A percentile compares a stretch with the other conserved stretches of the same genome.
These are phyloP conservation scores for Backusella tuberculispora DNA, from an alignment of 192 early-diverging fungal species.

Conservation along the genomic window DNA sequence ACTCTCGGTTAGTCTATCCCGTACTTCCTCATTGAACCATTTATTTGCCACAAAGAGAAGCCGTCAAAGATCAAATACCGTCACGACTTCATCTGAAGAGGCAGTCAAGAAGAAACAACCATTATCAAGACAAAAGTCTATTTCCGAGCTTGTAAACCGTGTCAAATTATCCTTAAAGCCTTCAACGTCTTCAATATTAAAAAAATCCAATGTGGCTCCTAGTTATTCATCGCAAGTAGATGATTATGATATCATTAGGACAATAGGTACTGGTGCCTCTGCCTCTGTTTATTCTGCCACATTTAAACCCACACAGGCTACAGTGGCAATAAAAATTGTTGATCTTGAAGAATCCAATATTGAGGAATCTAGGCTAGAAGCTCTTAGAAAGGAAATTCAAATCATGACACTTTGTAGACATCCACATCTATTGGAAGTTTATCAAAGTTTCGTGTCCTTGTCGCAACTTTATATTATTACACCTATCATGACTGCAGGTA, in stretches of 20 bases:
- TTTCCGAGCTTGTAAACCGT: conserved; percentile 22
- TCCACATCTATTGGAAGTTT: conserved; percentile 32
- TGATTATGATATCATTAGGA: conserved; percentile 25
- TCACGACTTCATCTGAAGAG: not conserved
- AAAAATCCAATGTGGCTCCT: not conserved
- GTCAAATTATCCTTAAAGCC: conserved; percentile 13
- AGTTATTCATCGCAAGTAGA: not conserved
- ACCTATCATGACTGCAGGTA: conserved; percentile 43
- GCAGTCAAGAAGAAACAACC: not conserved
- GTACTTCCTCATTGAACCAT: not conserved
- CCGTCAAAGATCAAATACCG: not conserved
- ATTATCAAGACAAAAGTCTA: conserved; percentile 11
- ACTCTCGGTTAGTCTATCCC: not conserved
- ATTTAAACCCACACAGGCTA: conserved; percentile 17
- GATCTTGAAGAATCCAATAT: not conserved
- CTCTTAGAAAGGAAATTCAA: conserved; percentile 36
- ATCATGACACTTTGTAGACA: conserved; percentile 40
- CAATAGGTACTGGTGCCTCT: conserved; percentile 35
- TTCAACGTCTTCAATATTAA: not conserved
- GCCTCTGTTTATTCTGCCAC: conserved; percentile 34
- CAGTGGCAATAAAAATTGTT: conserved; percentile 37
- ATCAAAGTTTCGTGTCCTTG: conserved; percentile 35
- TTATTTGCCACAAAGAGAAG: not conserved
- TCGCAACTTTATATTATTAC: conserved; percentile 40
- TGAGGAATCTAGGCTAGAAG: conserved; percentile 31